Conservation (phyloP, 176 grass and related monocot genomes). For the Musa beccarii region DNA sequence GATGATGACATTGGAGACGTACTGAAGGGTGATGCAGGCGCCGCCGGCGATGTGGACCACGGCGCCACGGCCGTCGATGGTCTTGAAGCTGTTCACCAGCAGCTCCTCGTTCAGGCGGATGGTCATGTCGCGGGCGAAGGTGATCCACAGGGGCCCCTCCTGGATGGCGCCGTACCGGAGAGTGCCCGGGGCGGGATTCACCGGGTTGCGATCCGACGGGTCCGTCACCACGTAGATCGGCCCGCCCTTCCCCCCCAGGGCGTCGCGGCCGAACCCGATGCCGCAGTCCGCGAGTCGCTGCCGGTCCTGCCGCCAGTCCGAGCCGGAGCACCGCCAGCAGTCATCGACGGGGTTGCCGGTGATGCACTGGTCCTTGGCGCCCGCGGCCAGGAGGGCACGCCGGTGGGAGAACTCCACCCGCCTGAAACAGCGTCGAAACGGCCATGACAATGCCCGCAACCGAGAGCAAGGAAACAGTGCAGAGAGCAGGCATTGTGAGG, state of each 20-base stretch:
- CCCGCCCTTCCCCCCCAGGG: conserved; percentile 74
- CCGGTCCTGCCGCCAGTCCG: conserved; percentile 65
- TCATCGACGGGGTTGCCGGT: conserved; percentile 87
- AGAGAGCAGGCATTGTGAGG: not conserved
- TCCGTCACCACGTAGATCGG: conserved; percentile 77
- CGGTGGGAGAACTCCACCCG: conserved; percentile 38
- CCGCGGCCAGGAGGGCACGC: conserved; percentile 30
- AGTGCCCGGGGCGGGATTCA: conserved; percentile 57
- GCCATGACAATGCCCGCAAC: not conserved
- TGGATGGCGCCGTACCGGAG: conserved; percentile 84
- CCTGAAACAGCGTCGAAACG: not conserved
- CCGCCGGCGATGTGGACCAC: conserved; percentile 72
- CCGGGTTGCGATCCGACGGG: conserved; percentile 64
- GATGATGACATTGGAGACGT: conserved; percentile 79
- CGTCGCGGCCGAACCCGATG: conserved; percentile 71
- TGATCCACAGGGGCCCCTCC: conserved; percentile 90
- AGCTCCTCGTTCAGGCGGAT: conserved; percentile 82
- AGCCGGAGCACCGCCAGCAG: conserved; percentile 76
- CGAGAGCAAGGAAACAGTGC: not conserved
- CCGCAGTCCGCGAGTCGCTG: conserved; percentile 75
- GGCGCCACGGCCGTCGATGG: conserved; percentile 69
- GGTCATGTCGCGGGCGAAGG: conserved; percentile 71
- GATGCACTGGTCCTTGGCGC: conserved; percentile 31
- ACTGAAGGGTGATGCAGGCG: conserved; percentile 89
- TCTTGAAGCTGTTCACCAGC: conserved; percentile 86